phyloP scores from a whole-genome alignment of 2,329 filamentous ascomycete species.

The Epichloe coenophiala region DNA sequence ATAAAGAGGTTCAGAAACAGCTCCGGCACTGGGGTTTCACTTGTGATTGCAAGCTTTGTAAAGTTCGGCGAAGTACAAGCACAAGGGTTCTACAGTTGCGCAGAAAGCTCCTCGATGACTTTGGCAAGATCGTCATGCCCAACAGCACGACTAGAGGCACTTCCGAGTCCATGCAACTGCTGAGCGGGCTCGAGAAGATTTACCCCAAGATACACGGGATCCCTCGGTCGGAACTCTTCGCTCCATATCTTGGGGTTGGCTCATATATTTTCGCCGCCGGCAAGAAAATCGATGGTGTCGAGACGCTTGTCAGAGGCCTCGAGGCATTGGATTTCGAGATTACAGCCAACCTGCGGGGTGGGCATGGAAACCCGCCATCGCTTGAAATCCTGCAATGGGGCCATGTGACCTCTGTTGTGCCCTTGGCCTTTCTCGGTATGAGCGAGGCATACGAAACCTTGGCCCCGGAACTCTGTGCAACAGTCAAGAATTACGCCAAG shows the following conservation, averaged over 20 bases:
- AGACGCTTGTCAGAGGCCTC: not conserved
- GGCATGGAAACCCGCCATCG: not conserved
- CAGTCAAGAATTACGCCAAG: slow-evolving; percentile 9
- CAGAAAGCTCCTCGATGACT: not conserved
- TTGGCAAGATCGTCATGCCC: not conserved
- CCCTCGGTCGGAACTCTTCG: not conserved
- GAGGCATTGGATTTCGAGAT: not conserved
- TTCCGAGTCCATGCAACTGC: not conserved
- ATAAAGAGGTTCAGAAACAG: not conserved
- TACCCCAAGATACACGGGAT: not conserved
- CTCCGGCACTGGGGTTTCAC: not conserved
- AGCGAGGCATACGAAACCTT: not conserved
- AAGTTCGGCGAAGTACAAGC: not conserved
- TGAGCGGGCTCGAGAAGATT: not conserved
- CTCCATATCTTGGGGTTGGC: not conserved
- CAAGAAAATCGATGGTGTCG: not conserved
- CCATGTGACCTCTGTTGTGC: not conserved
- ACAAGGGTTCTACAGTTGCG: not conserved
- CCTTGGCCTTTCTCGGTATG: not conserved
- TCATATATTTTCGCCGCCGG: not conserved
- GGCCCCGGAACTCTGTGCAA: slow-evolving; percentile 3
- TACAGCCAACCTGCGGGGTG: not conserved
- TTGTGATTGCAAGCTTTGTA: not conserved
- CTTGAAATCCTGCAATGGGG: not conserved
- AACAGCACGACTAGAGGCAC: not conserved